Evolutionary conservation across 768 basidiomycete species (phyloP), one percentile per base, ranked within the genome.

Genomic region (Lactarius hatsudake): DNA sequence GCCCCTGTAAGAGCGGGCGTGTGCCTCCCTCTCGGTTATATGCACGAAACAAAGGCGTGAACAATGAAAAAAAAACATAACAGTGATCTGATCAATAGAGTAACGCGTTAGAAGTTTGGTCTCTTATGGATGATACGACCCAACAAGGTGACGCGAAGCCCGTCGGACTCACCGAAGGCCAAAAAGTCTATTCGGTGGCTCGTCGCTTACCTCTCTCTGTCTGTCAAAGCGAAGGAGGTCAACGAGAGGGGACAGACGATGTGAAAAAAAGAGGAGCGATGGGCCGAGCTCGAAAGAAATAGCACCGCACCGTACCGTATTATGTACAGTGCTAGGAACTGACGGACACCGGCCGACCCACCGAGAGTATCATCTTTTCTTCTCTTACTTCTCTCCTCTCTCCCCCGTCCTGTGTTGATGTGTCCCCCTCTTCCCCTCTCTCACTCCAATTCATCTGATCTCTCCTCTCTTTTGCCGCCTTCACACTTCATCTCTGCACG

Each of bases 171-270:
- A 54, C 23, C 56, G 30, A 43, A 54, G 66, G 62, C 61, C 57
- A 67, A 67, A 66, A 67, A 67, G 66, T 63, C 66, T 67, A 67
- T 67, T 67, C 66, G 62, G 66, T 67, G 66, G 66, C 66, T 67
- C 66, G 43, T 34, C 28, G 54, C 23, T n/a, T 43, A 36, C 40
- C 54, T 28, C 34, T 36, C 60, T 38, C 36, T n/a, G 43, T 12
- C 8, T n/a, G 43, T 18, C 8, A 43, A 55, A 28, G 10, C 18
- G 18, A 53, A 9, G 64, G 51, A 18, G 38, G 54, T 12, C 45
- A 23, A 51, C 42, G 9, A 45, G 61, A 61, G 5, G n/a, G 18
- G 32, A 53, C n/a, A 26, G 51, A 23, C 13, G 48, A 30, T 51
- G 45, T 34, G 48, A 61, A 61, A 61, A 34, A 28, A 67, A 63